Evolutionary conservation across 257 asterid genomes (phyloP), one percentile per base, ranked within the genome.

Genomic region (Eucommia ulmoides): DNA sequence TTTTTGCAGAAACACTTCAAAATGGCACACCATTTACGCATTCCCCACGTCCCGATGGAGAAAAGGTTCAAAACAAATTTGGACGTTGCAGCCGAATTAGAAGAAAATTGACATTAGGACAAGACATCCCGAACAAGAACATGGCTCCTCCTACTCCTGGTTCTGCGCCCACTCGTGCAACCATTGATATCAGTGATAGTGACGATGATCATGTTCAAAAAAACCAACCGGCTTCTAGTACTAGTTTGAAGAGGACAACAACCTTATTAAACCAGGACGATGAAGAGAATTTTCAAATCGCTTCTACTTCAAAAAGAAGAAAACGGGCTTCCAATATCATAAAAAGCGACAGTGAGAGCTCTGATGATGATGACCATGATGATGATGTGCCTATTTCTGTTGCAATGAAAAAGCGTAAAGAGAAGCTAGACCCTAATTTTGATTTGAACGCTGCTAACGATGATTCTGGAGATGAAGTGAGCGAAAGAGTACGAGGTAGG

Each of bases 331-430:
- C 38, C 38, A 29, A 29, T 29, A 12, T 29, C 12, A 12, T 29
- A 5, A 12, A 7, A 7, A 29, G 38, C 12, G 38, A 29, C 7
- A 29, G 38, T 29, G 38, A 29, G 38, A 29, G 38, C 38, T 7
- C 7, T 29, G 38, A 29, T 29, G 38, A 29, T 29, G 12, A 12
- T 7, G 38, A n/a, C n/a, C n/a, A n/a, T n/a, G n/a, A n/a, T n/a
- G 38, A 29, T 29, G 12, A 12, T 7, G 38, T 29, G 7, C 38
- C 38, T 29, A 29, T 29, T 29, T 29, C 38, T 29, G 69, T 33
- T 54, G 68, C 75, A 20, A 24, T 26, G 59, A 29, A 29, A 12
- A n/a, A n/a, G n/a, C n/a, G n/a, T n/a, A n/a, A n/a, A n/a, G n/a
- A n/a, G n/a, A 29, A 29, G 38, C 12, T 29, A 12, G 8, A 7